These are phyloP conservation scores for Penicillium freii DNA, from an alignment of 2,329 filamentous ascomycete species.

Conservation along the genomic window DNA sequence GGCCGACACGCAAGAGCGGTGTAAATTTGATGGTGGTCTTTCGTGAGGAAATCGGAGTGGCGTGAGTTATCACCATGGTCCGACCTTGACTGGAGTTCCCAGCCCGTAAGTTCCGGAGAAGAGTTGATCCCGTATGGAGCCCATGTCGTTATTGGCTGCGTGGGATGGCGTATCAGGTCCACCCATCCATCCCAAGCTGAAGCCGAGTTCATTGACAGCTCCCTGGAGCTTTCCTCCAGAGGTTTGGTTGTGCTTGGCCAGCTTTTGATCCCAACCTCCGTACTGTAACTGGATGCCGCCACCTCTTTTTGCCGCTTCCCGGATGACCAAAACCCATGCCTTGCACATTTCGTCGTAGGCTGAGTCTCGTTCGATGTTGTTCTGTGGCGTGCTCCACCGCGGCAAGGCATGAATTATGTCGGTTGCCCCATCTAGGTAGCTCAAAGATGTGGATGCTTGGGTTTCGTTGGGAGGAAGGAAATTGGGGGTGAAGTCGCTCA, in stretches of 20 bases:
- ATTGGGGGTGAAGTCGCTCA: slow-evolving; percentile 92
- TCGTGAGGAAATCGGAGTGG: slow-evolving; percentile 8
- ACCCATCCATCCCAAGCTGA: slow-evolving; percentile 76
- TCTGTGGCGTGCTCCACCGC: slow-evolving; percentile 82
- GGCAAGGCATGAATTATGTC: slow-evolving; percentile 86
- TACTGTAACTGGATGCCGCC: slow-evolving; percentile 87
- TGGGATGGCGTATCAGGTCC: slow-evolving; percentile 35
- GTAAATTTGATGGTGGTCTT: slow-evolving; percentile 6
- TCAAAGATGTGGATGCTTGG: slow-evolving; percentile 77
- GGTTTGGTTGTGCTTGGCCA: slow-evolving; percentile 82
- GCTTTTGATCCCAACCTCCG: slow-evolving; percentile 85
- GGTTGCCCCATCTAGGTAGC: slow-evolving; percentile 86
- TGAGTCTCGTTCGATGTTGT: slow-evolving; percentile 90
- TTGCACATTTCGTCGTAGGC: slow-evolving; percentile 95
- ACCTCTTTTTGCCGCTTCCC: slow-evolving; percentile 84
- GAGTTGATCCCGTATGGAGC: slow-evolving; percentile 56
- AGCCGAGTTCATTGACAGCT: slow-evolving; percentile 74
- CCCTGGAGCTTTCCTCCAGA: slow-evolving; percentile 77
- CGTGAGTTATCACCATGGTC: slow-evolving; percentile 49
- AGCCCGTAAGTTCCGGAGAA: slow-evolving; percentile 57
- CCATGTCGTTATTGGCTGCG: slow-evolving; percentile 39
- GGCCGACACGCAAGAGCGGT: slow-evolving; percentile 13
- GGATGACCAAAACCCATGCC: slow-evolving; percentile 88
- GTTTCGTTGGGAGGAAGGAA: slow-evolving; percentile 89
- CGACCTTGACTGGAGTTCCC: slow-evolving; percentile 55